A percentile compares a stretch with the other conserved stretches of the same genome.
Conservation (phyloP, 331 rosid species). For the Rosa hybrid region DNA sequence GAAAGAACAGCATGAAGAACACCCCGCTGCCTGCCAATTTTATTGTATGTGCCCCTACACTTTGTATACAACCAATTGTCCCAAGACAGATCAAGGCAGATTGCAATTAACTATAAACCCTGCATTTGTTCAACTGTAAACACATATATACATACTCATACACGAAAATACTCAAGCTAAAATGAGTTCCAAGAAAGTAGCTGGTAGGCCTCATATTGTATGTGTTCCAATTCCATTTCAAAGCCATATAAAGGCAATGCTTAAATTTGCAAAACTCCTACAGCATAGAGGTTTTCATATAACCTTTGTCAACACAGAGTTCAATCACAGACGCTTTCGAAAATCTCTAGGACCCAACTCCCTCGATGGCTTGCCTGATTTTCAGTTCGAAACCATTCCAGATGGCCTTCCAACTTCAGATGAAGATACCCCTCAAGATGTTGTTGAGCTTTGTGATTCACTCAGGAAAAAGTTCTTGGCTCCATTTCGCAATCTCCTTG, state of each 20-base stretch:
- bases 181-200: background rate
- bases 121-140: background rate
- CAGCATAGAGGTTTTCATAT: constrained; percentile 33
- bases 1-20: background rate
- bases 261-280: constrained; percentile 31
- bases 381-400: constrained; percentile 22
- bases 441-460: background rate
- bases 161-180: background rate
- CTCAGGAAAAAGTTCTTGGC: background rate
- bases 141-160: background rate
- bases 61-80: background rate
- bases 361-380: constrained; percentile 15
- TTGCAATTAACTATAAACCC: background rate
- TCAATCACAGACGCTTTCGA: constrained; percentile 23
- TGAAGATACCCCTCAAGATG: constrained; percentile 16
- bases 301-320: constrained; percentile 36
- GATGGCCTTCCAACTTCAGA: constrained; percentile 20
- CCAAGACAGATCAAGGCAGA: background rate
- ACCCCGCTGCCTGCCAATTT: background rate
- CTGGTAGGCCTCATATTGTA: constrained; percentile 14
- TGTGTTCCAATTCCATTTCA: constrained; percentile 15
- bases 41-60: background rate
- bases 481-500: constrained; percentile 8
- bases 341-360: background rate
- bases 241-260: constrained; percentile 33